These are phyloP conservation scores for Triticum timopheevii DNA, from an alignment of 176 grass and related monocot species.

Conservation along the genomic window DNA sequence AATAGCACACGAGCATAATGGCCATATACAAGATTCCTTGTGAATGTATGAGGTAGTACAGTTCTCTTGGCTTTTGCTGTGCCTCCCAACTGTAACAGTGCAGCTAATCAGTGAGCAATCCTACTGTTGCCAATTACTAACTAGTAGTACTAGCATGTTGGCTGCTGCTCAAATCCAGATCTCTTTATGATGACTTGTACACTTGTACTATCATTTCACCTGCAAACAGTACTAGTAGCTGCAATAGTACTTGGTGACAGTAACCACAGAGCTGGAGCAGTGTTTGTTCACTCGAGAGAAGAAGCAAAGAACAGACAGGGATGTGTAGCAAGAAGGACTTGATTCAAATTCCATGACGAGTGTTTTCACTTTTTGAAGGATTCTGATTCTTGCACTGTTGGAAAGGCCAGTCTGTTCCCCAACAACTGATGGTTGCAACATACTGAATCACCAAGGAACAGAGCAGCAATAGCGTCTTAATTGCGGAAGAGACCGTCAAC, in stretches of 20 bases:
- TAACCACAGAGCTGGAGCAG: conserved; percentile 17
- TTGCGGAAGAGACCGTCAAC: neutral
- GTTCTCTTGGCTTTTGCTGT: conserved; percentile 3
- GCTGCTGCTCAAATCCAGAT: conserved; percentile 4
- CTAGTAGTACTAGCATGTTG: neutral
- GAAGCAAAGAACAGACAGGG: neutral
- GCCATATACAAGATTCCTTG: conserved; percentile 27
- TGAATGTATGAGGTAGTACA: neutral
- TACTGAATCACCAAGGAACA: neutral
- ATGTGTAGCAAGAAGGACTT: conserved; percentile 19
- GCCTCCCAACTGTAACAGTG: neutral
- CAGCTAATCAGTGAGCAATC: conserved; percentile 22
- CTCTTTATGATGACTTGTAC: neutral
- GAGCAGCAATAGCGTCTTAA: neutral
- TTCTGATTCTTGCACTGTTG: conserved; percentile 8
- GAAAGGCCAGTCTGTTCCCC: conserved; percentile 31
- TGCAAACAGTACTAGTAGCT: neutral
- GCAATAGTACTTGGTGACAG: neutral
- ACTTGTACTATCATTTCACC: conserved; percentile 10
- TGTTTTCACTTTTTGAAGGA: conserved; percentile 3
- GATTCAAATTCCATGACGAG: neutral
- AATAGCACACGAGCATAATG: conserved; percentile 23
- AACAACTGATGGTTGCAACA: conserved; percentile 24
- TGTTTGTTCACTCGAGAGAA: conserved; percentile 6
- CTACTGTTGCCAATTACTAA: conserved; percentile 25